phyloP scores from a whole-genome alignment of 768 basidiomycete genomes.

The Boletus eberwhitei region DNA sequence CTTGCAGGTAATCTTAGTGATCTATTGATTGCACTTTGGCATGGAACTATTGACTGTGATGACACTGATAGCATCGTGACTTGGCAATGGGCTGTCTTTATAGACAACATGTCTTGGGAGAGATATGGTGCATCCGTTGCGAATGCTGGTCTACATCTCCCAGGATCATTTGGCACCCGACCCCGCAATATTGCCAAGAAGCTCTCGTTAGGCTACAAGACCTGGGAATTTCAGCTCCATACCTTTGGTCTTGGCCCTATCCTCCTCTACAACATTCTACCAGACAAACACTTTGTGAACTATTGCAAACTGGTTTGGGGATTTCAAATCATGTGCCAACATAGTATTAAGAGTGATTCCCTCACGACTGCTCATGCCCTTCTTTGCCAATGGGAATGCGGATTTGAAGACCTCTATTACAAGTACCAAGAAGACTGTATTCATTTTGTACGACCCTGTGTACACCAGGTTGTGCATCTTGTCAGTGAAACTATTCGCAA shows the following conservation, averaged over 20 bases:
- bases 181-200: constrained; percentile 21
- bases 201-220: constrained; percentile 23
- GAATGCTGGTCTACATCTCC: background rate
- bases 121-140: too few species aligned
- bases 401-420: background rate
- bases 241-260: constrained; percentile 15
- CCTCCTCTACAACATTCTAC: constrained; percentile 12
- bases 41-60: constrained; percentile 19
- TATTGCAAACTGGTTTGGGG: background rate
- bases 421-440: background rate
- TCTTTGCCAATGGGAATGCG: background rate
- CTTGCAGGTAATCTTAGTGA: constrained; percentile 4
- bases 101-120: too few species aligned
- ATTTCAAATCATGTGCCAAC: background rate
- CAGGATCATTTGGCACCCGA: constrained; percentile 11
- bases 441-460: background rate
- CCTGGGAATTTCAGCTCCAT: constrained; percentile 19
- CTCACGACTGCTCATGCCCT: background rate
- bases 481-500: background rate
- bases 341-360: background rate
- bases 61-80: too few species aligned
- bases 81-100: too few species aligned
- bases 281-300: constrained; percentile 6
- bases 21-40: background rate
- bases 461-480: background rate